Evolutionary conservation across 495 filamentous ascomycete genomes (phyloP).

Genomic region (Neurospora sp.): DNA sequence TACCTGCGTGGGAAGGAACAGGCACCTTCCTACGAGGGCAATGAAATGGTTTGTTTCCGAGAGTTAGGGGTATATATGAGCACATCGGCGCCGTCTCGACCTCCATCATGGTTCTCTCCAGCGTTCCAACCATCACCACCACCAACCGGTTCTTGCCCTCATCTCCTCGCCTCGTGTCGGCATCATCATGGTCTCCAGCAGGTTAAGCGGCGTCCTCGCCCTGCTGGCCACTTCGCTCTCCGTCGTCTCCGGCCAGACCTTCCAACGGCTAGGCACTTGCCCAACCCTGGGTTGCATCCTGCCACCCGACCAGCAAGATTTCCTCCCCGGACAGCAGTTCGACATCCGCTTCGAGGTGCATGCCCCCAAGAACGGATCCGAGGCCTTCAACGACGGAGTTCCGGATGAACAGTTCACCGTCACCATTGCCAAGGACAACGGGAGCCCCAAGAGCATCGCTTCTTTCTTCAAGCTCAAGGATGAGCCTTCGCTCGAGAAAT

Average conservation of each 20-base stretch:
- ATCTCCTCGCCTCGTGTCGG: not conserved
- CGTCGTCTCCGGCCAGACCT: constrained; percentile 48
- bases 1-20: not conserved
- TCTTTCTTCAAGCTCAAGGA: constrained; percentile 46
- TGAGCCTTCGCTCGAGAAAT: constrained; percentile 50
- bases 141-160: not conserved
- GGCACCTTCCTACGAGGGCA: not conserved
- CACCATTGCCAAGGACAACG: constrained; percentile 52
- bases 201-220: constrained; percentile 14
- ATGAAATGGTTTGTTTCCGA: not conserved
- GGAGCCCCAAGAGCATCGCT: constrained; percentile 34
- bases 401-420: constrained; percentile 61
- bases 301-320: constrained; percentile 67
- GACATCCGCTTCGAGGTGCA: constrained; percentile 70
- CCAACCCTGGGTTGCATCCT: constrained; percentile 64
- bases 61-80: not conserved
- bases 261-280: constrained; percentile 59
- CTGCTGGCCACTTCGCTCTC: constrained; percentile 25
- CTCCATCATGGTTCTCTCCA: not conserved
- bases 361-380: constrained; percentile 63
- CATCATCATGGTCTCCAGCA: constrained; percentile 24
- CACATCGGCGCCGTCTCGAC: not conserved
- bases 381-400: constrained; percentile 46
- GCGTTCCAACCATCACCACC: not conserved
- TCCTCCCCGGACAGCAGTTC: constrained; percentile 64